Conservation (phyloP, 2,329 filamentous ascomycete genomes). For the Celoporthe dispersa region DNA sequence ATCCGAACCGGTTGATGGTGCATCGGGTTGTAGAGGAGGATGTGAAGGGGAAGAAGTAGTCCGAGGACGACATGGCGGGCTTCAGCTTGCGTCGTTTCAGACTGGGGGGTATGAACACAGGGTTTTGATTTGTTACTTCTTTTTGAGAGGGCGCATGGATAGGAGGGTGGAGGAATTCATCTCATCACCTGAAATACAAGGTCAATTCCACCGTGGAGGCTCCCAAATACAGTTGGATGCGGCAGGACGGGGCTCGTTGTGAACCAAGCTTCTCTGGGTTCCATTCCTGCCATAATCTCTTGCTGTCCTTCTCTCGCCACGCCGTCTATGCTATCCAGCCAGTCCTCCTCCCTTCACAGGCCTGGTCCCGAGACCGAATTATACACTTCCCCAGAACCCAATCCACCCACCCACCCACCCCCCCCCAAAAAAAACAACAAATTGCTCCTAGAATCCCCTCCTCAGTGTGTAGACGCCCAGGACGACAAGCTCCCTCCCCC, state of each 20-base stretch:
- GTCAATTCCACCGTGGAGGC: no score
- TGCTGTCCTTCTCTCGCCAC: no score
- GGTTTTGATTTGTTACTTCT: not conserved
- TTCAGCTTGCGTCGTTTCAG: not conserved
- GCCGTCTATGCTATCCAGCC: no score
- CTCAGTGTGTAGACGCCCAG: constrained; percentile 11
- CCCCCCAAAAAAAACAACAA: no score
- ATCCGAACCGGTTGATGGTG: constrained; percentile 37
- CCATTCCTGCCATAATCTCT: no score
- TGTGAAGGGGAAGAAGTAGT: constrained; percentile 22
- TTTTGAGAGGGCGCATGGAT: not conserved
- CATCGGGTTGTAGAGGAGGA: constrained; percentile 35
- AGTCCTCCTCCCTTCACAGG: no score
- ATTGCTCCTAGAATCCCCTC: not conserved
- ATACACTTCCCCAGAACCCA: no score
- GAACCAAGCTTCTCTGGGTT: no score
- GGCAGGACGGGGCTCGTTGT: no score
- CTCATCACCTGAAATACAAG: not conserved
- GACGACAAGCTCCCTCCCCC: constrained; percentile 35
- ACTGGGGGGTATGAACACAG: not conserved
- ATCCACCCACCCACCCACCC: no score
- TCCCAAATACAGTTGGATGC: no score
- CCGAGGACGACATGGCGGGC: not conserved
- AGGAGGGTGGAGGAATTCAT: not conserved
- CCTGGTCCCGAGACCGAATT: not conserved